These are phyloP conservation scores for Penicillium sp. DNA, from an alignment of 2,329 filamentous ascomycete species.

Conservation along the genomic window DNA sequence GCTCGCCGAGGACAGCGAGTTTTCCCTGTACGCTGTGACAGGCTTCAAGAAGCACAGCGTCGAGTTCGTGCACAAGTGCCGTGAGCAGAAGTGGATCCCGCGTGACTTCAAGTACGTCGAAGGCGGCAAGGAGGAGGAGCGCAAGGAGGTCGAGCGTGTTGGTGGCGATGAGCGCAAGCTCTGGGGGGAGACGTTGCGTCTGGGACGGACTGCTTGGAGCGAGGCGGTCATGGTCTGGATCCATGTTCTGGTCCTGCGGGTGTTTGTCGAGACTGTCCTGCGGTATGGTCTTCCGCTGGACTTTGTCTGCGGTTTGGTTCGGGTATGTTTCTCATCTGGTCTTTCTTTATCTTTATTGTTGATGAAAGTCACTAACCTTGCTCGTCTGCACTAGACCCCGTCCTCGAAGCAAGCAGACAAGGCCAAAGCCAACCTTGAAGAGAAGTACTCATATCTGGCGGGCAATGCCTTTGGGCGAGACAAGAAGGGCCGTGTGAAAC, in stretches of 20 bases:
- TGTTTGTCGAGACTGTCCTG: slow-evolving; percentile 98
- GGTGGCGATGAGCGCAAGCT: slow-evolving; percentile 85
- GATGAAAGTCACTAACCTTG: slow-evolving; percentile 6
- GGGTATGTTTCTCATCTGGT: slow-evolving; percentile 59
- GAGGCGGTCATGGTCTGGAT: slow-evolving; percentile 96
- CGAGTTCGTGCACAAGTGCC: slow-evolving; percentile 89
- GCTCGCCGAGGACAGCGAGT: slow-evolving; percentile 85
- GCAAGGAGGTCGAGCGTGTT: slow-evolving; percentile 79
- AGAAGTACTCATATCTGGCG: slow-evolving; percentile 84
- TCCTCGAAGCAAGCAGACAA: slow-evolving; percentile 75
- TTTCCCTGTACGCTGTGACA: slow-evolving; percentile 82
- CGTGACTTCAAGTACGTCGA: slow-evolving; percentile 92
- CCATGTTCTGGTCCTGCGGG: slow-evolving; percentile 83
- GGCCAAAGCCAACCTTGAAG: slow-evolving; percentile 75
- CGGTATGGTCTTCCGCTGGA: slow-evolving; percentile 90
- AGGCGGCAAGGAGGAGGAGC: slow-evolving; percentile 85
- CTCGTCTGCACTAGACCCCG: slow-evolving; percentile 64
- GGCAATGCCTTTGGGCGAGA: slow-evolving; percentile 93
- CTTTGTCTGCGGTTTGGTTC: slow-evolving; percentile 80
- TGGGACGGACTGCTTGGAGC: slow-evolving; percentile 90
- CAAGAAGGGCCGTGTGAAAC: slow-evolving; percentile 87
- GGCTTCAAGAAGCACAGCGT: slow-evolving; percentile 87
- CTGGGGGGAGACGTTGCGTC: slow-evolving; percentile 85
- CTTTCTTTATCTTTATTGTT: not conserved
- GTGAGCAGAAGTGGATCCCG: slow-evolving; percentile 92